phyloP scores from a whole-genome alignment of 2,329 filamentous ascomycete genomes.

The Penicillium sp. region DNA sequence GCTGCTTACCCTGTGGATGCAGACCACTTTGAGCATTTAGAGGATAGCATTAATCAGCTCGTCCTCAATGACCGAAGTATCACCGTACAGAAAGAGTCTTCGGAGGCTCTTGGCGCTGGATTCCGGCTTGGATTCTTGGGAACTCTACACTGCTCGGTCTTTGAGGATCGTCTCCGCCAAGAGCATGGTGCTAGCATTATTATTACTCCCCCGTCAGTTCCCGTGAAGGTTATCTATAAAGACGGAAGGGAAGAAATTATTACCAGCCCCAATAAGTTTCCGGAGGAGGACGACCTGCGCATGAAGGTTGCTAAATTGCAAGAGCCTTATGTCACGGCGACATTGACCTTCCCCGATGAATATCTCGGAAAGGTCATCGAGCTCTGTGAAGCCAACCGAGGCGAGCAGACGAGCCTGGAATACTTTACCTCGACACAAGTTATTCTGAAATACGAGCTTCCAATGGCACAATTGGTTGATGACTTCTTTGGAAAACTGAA shows the following conservation, averaged over 20 bases:
- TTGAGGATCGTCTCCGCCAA: slow-evolving; percentile 91
- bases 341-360: slow-evolving; percentile 89
- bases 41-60: slow-evolving; percentile 93
- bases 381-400: slow-evolving; percentile 87
- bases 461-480: slow-evolving; percentile 87
- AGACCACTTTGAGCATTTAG: slow-evolving; percentile 80
- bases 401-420: slow-evolving; percentile 82
- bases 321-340: slow-evolving; percentile 78
- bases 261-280: slow-evolving; percentile 86
- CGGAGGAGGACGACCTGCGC: slow-evolving; percentile 67
- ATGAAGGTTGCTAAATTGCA: slow-evolving; percentile 65
- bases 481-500: slow-evolving; percentile 98
- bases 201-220: slow-evolving; percentile 93
- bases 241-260: slow-evolving; percentile 80
- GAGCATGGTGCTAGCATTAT: slow-evolving; percentile 96
- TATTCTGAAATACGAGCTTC: slow-evolving; percentile 90
- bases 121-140: slow-evolving; percentile 95
- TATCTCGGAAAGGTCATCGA: slow-evolving; percentile 95
- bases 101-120: slow-evolving; percentile 88
- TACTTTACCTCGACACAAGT: slow-evolving; percentile 94
- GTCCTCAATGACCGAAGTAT: slow-evolving; percentile 95
- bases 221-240: slow-evolving; percentile 80
- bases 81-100: slow-evolving; percentile 90
- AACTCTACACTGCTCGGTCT: slow-evolving; percentile 98
- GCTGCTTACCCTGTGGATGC: slow-evolving; percentile 95